Evolutionary conservation across 495 filamentous ascomycete species (phyloP), one percentile per base, ranked within the genome.

Genomic region (Podospora comata): DNA sequence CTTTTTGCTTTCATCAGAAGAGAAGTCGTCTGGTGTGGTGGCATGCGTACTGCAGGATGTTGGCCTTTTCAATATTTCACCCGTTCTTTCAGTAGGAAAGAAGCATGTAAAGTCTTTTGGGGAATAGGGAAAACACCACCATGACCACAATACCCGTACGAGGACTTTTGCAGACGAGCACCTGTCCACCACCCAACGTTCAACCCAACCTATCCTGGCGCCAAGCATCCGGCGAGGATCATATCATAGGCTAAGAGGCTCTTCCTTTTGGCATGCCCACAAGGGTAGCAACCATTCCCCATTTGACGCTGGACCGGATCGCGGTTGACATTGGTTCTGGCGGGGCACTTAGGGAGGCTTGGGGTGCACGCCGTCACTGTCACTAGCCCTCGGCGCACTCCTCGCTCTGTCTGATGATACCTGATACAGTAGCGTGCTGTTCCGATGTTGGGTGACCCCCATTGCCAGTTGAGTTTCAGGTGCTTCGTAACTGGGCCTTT

Each of bases 401-500:
- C 54, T 18, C 19, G 16, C n/a, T 20, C 55, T 58, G 55, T 26
- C 55, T 58, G 23, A 23, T 23, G 23, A 23, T 2, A 23, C 23
- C 23, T 23, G 55, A 58, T 58, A 58, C 55, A 58, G 55, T 58
- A 58, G 55, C 55, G 19, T 23, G n/a, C 16, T 58, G 55, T 58
- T 58, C 23, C 55, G 39, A 48, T 48, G 39, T 20, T 58, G 15
- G 55, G n/a, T 58, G 55, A 58, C 55, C 55, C n/a, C 39, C 39
- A 48, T 48, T 16, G 15, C 39, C 39, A 48, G 13, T 11, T 11
- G 30, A 19, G 61, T 63, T 63, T 63, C 61, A 63, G 61, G 61
- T 63, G 61, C 28, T 62, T 62, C 55, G 55, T 58, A 20, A 58
- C 55, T 58, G 55, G 23, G 55, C 55, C 23, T 20, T 26, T 7